Percentiles rank a stretch among this genome's conserved stretches.
Evolutionary conservation across 306 rosid genomes (phyloP).

Genomic region (Prinsepia uniflora): DNA sequence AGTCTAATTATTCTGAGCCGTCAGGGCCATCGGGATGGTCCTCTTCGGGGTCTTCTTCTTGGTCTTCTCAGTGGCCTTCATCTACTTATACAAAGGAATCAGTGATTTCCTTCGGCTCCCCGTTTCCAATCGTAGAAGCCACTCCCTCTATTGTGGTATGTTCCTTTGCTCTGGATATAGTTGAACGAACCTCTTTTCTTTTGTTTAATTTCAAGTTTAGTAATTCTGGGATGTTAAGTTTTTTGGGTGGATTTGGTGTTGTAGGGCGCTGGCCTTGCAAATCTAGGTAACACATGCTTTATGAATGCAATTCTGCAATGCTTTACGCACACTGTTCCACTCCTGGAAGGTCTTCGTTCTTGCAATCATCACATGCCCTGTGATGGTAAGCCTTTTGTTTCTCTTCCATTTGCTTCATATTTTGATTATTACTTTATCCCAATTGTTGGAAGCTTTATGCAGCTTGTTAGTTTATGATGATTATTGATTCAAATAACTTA

Average conservation of each 20-base stretch:
- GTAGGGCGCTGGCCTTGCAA: slow-evolving; percentile 82
- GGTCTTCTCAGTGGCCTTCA: slow-evolving; percentile 17
- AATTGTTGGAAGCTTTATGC: not conserved
- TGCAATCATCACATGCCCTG: slow-evolving; percentile 38
- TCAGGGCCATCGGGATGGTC: not conserved
- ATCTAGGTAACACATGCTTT: slow-evolving; percentile 87
- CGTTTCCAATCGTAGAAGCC: slow-evolving; percentile 9
- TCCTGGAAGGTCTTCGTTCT: slow-evolving; percentile 55
- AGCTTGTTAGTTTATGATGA: not conserved
- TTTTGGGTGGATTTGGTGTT: slow-evolving; percentile 14
- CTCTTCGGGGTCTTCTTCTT: not conserved
- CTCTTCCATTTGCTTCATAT: not conserved
- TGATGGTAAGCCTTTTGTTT: slow-evolving; percentile 37
- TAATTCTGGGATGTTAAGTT: slow-evolving; percentile 11
- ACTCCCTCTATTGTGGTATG: slow-evolving; percentile 44
- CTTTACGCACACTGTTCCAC: slow-evolving; percentile 78
- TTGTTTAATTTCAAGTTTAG: not conserved
- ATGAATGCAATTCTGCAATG: slow-evolving; percentile 80
- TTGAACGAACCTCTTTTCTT: not conserved
- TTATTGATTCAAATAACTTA: not conserved
- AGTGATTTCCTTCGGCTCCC: not conserved
- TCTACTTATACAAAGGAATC: slow-evolving; percentile 16
- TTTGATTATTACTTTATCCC: not conserved
- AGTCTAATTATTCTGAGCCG: not conserved
- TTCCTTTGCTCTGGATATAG: not conserved